These are phyloP conservation scores for Ascochyta viciae-villosae DNA, from an alignment of 2,329 filamentous ascomycete genomes.

Conservation along the genomic window DNA sequence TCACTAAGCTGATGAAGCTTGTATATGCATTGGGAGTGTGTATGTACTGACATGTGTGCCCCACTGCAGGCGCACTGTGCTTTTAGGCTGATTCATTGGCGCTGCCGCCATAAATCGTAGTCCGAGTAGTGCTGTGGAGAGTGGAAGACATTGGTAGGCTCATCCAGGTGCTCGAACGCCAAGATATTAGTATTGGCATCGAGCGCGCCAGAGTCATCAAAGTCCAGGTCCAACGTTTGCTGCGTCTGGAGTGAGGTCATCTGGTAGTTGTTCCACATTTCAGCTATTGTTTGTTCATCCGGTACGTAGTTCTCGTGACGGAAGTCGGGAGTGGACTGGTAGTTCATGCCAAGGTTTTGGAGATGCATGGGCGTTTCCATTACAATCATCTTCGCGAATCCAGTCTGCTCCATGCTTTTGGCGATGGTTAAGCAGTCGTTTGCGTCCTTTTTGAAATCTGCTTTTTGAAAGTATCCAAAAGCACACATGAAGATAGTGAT, in stretches of 20 bases:
- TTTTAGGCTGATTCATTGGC: not conserved
- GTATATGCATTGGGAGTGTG: not conserved
- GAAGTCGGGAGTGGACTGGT: slow-evolving; percentile 6
- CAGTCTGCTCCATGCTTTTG: slow-evolving; percentile 42
- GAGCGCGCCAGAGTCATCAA: slow-evolving; percentile 42
- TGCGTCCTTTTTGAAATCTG: slow-evolving; percentile 38
- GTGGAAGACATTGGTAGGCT: slow-evolving; percentile 37
- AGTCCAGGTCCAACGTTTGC: slow-evolving; percentile 42
- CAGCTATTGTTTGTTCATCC: slow-evolving; percentile 35
- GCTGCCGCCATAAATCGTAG: slow-evolving; percentile 1
- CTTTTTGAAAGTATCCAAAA: slow-evolving; percentile 38
- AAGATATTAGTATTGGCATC: slow-evolving; percentile 41
- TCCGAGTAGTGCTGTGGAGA: slow-evolving; percentile 23
- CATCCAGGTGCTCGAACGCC: slow-evolving; percentile 41
- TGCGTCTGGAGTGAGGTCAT: slow-evolving; percentile 45
- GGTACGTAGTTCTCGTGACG: not conserved
- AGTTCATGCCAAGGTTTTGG: slow-evolving; percentile 36
- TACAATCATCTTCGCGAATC: slow-evolving; percentile 45
- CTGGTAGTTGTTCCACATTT: slow-evolving; percentile 42
- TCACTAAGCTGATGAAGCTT: not conserved
- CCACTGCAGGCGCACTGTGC: not conserved
- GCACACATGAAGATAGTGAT: slow-evolving; percentile 48
- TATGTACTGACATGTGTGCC: not conserved
- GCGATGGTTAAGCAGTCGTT: slow-evolving; percentile 32
- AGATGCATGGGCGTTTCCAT: slow-evolving; percentile 44